phyloP scores from a whole-genome alignment of 345 rosid species.

The Citrus australasica region DNA sequence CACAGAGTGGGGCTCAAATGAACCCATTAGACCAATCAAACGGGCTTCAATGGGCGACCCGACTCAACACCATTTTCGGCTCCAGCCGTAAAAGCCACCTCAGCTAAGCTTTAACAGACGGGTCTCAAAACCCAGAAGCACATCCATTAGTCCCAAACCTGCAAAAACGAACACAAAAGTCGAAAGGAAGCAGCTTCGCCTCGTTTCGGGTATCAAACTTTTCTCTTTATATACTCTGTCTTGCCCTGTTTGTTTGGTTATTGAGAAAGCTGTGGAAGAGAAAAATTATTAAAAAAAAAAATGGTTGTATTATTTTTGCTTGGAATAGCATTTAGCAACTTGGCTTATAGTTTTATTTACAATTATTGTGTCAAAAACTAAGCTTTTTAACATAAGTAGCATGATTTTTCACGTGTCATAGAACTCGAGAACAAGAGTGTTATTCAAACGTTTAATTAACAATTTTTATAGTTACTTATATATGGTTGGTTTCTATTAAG shows the following conservation, averaged over 20 bases:
- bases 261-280: neutral
- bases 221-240: neutral
- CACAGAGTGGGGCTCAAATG: too few relatives aligned
- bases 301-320: neutral
- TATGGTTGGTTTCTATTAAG: neutral
- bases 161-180: neutral
- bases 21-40: neutral
- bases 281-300: neutral
- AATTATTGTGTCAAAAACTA: neutral
- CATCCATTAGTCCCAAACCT: neutral
- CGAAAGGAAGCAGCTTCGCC: neutral
- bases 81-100: neutral
- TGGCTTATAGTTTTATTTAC: neutral
- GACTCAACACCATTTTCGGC: neutral
- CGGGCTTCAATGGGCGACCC: neutral
- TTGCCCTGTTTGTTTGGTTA: neutral
- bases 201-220: neutral
- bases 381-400: neutral
- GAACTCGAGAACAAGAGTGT: neutral
- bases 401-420: neutral
- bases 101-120: neutral
- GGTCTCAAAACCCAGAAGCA: neutral
- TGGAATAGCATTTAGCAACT: neutral
- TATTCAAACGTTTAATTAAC: neutral
- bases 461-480: neutral